Evolutionary conservation across 441 rosid species (phyloP).

Genomic region (Theobroma grandiflorum): DNA sequence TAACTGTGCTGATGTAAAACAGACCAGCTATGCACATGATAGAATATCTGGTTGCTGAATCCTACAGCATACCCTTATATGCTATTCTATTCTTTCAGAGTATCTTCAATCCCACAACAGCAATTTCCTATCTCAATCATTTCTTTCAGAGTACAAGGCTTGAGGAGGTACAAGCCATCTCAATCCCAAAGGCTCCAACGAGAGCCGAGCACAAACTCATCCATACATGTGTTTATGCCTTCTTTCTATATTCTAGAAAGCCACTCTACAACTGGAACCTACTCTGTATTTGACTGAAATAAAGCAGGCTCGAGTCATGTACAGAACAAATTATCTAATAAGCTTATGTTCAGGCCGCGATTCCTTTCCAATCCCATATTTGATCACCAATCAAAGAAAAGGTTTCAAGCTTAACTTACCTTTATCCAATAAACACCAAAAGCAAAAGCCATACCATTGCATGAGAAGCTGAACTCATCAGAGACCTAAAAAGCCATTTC

Average conservation of each 20-base stretch:
- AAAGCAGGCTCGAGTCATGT: neutral
- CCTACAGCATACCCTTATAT: neutral
- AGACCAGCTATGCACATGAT: neutral
- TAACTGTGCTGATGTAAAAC: neutral
- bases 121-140: neutral
- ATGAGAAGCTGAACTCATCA: neutral
- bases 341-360: neutral
- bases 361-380: neutral
- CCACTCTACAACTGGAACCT: neutral
- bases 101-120: neutral
- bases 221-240: neutral
- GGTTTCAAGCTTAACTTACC: neutral
- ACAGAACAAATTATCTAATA: neutral
- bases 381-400: slow-evolving; percentile 11
- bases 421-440: neutral
- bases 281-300: neutral
- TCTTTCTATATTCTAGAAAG: neutral
- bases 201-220: neutral
- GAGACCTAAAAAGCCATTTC: neutral
- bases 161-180: neutral
- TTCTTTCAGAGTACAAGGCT: neutral
- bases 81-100: neutral
- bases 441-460: neutral
- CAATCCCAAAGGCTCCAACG: neutral
- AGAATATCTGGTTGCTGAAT: neutral